These are phyloP conservation scores for Inga leiocalycina DNA, from an alignment of 306 rosid species.

Conservation along the genomic window DNA sequence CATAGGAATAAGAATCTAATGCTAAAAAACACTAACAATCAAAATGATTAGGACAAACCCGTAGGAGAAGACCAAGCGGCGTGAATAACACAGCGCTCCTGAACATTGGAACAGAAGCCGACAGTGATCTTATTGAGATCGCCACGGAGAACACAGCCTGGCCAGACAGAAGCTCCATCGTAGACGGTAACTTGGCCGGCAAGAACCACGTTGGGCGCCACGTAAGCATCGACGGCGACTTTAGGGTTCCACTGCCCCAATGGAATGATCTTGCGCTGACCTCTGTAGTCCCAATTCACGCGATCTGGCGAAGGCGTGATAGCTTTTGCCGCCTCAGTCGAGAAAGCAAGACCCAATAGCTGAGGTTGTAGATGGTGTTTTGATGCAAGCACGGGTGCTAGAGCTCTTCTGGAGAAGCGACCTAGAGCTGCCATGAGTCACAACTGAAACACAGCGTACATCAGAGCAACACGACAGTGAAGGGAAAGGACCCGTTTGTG, in stretches of 20 bases:
- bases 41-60: slow-evolving; percentile 47
- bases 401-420: slow-evolving; percentile 72
- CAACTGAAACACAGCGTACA: neutral
- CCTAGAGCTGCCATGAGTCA: slow-evolving; percentile 66
- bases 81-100: slow-evolving; percentile 91
- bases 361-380: slow-evolving; percentile 32
- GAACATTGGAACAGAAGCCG: slow-evolving; percentile 93
- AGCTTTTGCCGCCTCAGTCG: slow-evolving; percentile 60
- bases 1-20: neutral
- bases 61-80: slow-evolving; percentile 99
- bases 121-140: slow-evolving; percentile 93
- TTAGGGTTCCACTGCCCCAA: slow-evolving; percentile 96
- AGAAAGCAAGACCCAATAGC: slow-evolving; percentile 46
- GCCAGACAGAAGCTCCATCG: slow-evolving; percentile 97
- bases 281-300: slow-evolving; percentile 97
- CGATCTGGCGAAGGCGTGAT: slow-evolving; percentile 73
- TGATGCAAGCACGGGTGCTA: slow-evolving; percentile 41
- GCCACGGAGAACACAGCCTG: slow-evolving; percentile 92
- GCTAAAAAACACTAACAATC: neutral
- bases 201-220: slow-evolving; percentile 95
- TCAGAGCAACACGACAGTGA: neutral
- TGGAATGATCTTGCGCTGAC: slow-evolving; percentile 89
- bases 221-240: slow-evolving; percentile 96
- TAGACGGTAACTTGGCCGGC: slow-evolving; percentile 92
- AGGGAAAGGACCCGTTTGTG: slow-evolving; percentile 7